Evolutionary conservation across 805 yeast species (phyloP), one percentile per base, ranked within the genome.

Genomic region (Yarrowia sp.): DNA sequence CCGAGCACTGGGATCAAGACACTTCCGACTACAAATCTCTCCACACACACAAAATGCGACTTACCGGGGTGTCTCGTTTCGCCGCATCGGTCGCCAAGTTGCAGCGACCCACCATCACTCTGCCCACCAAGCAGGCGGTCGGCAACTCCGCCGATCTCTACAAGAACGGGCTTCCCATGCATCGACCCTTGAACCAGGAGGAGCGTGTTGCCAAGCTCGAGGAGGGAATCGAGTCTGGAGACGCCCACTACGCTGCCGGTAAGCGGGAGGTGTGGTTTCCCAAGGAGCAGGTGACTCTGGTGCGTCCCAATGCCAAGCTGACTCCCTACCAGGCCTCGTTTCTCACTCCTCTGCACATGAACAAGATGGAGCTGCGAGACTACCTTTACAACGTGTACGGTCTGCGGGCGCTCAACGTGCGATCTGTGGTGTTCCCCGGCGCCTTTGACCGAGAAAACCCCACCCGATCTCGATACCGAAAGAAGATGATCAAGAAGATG

Each of bases 281-380:
- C 41, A 87, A 87, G 71, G 97, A 96, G 0, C 83, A 94, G 71
- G 82, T 94, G 46, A 86, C 90, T 64, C 82, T 94, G 41, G 80
- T 95, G 71, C 85, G 97, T 76, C 97, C 98, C 15, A 90, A 90
- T 75, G 97, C 98, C n/a, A 91, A 91, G 76, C 97, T 91, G 79
- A 90, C 97, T 0, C 99, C 99, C 59, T 93, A 90, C 80, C 98
- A 92, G 79, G 98, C 98, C 63, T 92, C 92, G 78, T 95, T 95
- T 79, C 86, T 91, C 72, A 99, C 96, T 19, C 99, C 99, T 15
- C 87, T 90, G 75, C 86, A 91, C 68, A 93, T 95, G 84, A 95
- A 95, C 82, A 94, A 93, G 78, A 83, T 95, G 81, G 98, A 94
- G 78, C 83, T 95, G 71, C 86, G 99, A 78, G 99, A 95, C 80